Evolutionary conservation across 352 stramenopile species (phyloP).

Genomic region (Phytophthora ohioensis): DNA sequence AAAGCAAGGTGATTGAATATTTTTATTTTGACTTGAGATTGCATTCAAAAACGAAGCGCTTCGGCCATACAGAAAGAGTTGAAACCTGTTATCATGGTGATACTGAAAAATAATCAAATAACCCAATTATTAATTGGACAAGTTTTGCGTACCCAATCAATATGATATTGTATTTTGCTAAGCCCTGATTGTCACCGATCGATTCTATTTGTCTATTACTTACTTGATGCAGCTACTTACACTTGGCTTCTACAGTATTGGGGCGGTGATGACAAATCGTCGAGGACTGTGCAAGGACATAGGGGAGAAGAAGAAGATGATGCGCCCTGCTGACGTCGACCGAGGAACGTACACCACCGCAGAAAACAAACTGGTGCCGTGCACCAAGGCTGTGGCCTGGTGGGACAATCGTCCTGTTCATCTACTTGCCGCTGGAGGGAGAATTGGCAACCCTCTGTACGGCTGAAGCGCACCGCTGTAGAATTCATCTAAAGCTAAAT

Average conservation of each 20-base stretch:
- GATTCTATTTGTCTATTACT: not conserved
- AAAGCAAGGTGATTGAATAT: no score
- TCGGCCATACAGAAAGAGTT: no score
- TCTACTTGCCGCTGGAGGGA: not conserved
- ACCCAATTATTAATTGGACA: no score
- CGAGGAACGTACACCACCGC: not conserved
- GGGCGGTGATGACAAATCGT: not conserved
- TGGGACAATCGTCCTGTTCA: constrained; percentile 4
- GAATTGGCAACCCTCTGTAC: not conserved
- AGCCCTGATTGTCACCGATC: not conserved
- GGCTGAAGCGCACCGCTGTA: no score
- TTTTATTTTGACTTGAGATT: no score
- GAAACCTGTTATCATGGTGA: no score
- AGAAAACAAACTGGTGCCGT: not conserved
- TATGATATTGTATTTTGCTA: no score
- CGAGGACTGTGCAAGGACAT: constrained; percentile 1
- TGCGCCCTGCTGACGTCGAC: not conserved
- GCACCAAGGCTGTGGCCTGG: not conserved
- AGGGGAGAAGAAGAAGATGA: not conserved
- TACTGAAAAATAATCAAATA: no score
- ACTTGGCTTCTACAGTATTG: constrained; percentile 1
- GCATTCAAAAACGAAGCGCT: no score
- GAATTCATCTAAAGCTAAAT: no score
- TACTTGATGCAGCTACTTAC: not conserved
- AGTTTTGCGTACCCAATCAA: no score